phyloP scores from a whole-genome alignment of 78 protist species.

The Polysphondylium violaceum region DNA sequence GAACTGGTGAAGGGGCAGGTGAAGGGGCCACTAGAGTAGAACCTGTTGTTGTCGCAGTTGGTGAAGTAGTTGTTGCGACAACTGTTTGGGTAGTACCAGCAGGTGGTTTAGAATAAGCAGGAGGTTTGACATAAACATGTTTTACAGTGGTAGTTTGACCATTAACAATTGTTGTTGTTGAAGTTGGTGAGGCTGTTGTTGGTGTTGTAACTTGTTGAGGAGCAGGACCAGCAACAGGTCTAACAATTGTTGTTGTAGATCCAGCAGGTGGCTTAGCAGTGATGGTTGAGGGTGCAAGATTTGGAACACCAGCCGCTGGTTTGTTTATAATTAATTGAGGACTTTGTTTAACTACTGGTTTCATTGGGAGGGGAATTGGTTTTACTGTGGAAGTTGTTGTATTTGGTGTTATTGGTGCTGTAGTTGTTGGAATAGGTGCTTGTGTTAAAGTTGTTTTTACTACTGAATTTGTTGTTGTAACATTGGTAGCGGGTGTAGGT shows the following conservation, averaged over 20 bases:
- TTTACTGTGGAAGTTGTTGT: background rate
- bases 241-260: background rate
- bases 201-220: conserved; percentile 8
- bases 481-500: background rate
- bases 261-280: background rate
- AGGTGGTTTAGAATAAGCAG: no score
- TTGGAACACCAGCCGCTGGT: conserved; percentile 1
- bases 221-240: background rate
- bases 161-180: background rate
- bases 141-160: background rate
- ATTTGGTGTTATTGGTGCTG: background rate
- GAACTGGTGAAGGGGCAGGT: background rate
- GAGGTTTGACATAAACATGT: background rate
- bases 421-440: background rate
- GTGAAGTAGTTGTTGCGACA: background rate
- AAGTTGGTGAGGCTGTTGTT: conserved; percentile 6
- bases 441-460: background rate
- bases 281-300: background rate
- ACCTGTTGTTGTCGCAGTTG: background rate
- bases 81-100: background rate
- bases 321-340: background rate
- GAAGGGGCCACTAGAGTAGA: background rate
- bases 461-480: background rate
- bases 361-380: background rate
- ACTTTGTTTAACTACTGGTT: background rate